Percentiles rank a stretch among this genome's conserved stretches.
Conservation (phyloP, 2,329 filamentous ascomycete genomes). For the Epichloe gansuensis region DNA sequence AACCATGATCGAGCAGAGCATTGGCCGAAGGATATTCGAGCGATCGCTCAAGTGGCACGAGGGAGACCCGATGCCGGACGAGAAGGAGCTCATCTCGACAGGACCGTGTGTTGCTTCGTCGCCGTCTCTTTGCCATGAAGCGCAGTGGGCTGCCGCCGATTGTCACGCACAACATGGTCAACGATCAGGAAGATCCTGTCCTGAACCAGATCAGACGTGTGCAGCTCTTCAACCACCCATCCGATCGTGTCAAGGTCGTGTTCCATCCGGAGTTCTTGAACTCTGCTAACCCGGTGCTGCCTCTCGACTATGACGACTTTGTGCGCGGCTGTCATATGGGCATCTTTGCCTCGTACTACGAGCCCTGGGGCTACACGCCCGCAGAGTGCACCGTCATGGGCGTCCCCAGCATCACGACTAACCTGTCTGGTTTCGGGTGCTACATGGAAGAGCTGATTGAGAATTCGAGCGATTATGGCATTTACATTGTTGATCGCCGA, state of each 20-base stretch:
- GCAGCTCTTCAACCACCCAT: constrained; percentile 91
- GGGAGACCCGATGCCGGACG: constrained; percentile 83
- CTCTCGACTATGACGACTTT: constrained; percentile 96
- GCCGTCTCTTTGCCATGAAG: constrained; percentile 95
- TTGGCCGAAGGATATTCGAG: constrained; percentile 90
- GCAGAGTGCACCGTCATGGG: constrained; percentile 99
- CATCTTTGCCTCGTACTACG: constrained; percentile 95
- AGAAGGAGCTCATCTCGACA: constrained; percentile 93
- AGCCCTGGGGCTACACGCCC: constrained; percentile 97
- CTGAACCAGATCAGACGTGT: constrained; percentile 92
- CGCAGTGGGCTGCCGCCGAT: constrained; percentile 80
- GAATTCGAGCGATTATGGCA: constrained; percentile 94
- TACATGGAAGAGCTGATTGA: constrained; percentile 99
- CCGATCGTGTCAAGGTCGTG: constrained; percentile 90
- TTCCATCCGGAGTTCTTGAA: constrained; percentile 98
- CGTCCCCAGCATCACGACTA: constrained; percentile 95
- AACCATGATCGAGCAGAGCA: constrained; percentile 81
- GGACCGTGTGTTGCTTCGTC: constrained; percentile 83
- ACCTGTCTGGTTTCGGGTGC: constrained; percentile 93
- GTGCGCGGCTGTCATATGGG: constrained; percentile 93
- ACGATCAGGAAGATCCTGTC: constrained; percentile 85
- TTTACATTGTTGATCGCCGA: constrained; percentile 95
- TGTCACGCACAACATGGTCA: constrained; percentile 97
- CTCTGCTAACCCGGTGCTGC: constrained; percentile 87
- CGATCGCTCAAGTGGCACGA: constrained; percentile 92